Base-by-base conservation (phyloP, 768 basidiomycete genomes). In the Amanita subjunquillea region DNA sequence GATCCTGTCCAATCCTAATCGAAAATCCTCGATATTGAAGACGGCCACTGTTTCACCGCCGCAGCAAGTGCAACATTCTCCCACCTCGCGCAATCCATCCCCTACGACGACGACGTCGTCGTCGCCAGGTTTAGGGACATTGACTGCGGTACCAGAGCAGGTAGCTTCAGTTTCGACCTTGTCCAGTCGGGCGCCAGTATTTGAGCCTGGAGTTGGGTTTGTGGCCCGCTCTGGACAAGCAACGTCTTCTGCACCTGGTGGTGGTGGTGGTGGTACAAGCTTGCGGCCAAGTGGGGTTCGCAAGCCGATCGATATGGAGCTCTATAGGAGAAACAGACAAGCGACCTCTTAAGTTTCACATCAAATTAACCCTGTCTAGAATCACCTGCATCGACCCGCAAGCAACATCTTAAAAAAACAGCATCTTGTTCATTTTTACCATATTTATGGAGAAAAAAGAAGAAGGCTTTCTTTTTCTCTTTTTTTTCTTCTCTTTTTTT, bases 131-230 rank as follows among this genome's bases (percentile, higher is more conserved):
- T 22, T 23, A 7, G 48, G 30, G 12, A 45, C 48, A 2, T 41
- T 39, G 23, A 23, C 39, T n/a, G 42, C 57, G 8, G 47, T 34
- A 4, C 32, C 55, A 30, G 55, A 56, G 36, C 55, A 37, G 17
- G 39, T 41, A 12, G 27, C 51, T 15, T 45, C 41, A 27, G 46
- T 40, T 2, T 74, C 76, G 3, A 71, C 63, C 4, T 59, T 79
- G 25, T 80, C 79, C 7, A 70, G 72, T 45, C 74, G 72, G 37
- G 79, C 78, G 1, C 66, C 70, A 3, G 71, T 77, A n/a, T 80
- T 79, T 49, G 78, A 79, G 54, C 78, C 76, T 3, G 65, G 59
- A 17, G 48, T 20, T 4, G 51, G 51, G n/a, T 13, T 53, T 20
- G 44, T 36, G 25, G 17, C 17, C 17, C 17, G 17, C 17, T 17